Base-by-base conservation (phyloP, 257 asterid species). In the Nemophila menziesii region DNA sequence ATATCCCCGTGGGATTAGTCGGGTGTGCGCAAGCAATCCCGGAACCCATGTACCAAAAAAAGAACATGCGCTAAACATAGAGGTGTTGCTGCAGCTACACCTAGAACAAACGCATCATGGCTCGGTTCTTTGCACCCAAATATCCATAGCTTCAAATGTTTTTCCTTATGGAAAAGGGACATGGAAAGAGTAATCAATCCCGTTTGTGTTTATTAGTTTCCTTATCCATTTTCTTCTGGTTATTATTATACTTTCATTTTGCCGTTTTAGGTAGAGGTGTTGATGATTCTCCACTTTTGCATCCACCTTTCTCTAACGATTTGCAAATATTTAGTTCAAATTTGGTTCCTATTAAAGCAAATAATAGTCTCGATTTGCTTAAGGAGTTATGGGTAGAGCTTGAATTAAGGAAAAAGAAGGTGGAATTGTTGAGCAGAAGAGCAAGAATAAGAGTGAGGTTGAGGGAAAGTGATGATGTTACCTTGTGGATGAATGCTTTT, bases 61-160 rank as follows among this genome's bases (percentile, higher is more conserved):
- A 82, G 51, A 43, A 86, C 51, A 56, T 86, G 96, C 33, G 94
- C 90, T 39, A 66, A 22, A 4, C 68, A 52, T 4, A 81, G 74
- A 37, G 82, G 73, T 16, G 59, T 42, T 5, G 75, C 73, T n/a
- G 96, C 96, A 6, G 78, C 73, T 21, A 73, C 44, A n/a, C 93
- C 98, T 1, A 80, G 51, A 27, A 84, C 57, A 39, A 53, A 89
- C 0, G 98, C 98, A 5, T 74, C 77, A 39, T 84, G 95, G 51
- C 95, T 89, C 21, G 90, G 92, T 60, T 77, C 73, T 58, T 89
- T 84, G 24, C 98, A 89, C 67, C 84, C 98, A 40, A 84, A 74
- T 52, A 89, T 46, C 87, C 82, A 78, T 33, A 89, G 43, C 63
- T 69, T 65, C 56, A 89, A 10, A 49, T 89, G 95, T 57, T 84